Conservation (phyloP, 2,329 filamentous ascomycete genomes). For the Plectosphaerella plurivora region DNA sequence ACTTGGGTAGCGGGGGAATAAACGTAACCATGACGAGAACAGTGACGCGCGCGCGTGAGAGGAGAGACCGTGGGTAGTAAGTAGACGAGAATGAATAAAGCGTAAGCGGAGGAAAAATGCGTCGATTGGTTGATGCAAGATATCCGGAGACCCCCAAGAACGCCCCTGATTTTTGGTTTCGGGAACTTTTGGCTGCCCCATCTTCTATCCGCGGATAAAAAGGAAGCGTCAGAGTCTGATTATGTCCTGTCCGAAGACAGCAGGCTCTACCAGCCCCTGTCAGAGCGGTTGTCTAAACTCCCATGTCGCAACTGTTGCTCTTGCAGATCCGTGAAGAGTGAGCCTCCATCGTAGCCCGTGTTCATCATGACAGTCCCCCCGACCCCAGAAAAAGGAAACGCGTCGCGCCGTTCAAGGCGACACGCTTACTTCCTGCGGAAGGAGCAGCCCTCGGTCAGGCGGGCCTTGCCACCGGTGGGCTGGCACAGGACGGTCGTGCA, state of each 20-base stretch:
- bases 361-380: constrained; percentile 36
- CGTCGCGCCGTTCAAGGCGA: constrained; percentile 27
- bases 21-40: constrained; percentile 23
- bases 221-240: constrained; percentile 22
- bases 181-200: constrained; percentile 57
- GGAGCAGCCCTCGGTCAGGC: constrained; percentile 99
- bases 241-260: constrained; percentile 33
- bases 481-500: constrained; percentile 99
- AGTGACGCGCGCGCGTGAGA: neutral
- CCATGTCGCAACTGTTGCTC: constrained; percentile 41
- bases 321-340: constrained; percentile 55
- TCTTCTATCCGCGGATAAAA: constrained; percentile 64
- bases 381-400: constrained; percentile 42
- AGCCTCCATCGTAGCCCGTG: constrained; percentile 32
- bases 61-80: neutral
- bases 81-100: neutral
- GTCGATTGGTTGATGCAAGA: constrained; percentile 59
- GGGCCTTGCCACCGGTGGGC: constrained; percentile 97
- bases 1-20: constrained; percentile 2
- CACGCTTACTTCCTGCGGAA: constrained; percentile 98
- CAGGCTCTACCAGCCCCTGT: constrained; percentile 27
- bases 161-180: constrained; percentile 57
- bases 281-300: constrained; percentile 40
- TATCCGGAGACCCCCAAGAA: constrained; percentile 71
- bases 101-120: constrained; percentile 18